Evolutionary conservation across 169 alveolate genomes (phyloP), one percentile per base, ranked within the genome.

Genomic region (Plasmodium knowlesi): DNA sequence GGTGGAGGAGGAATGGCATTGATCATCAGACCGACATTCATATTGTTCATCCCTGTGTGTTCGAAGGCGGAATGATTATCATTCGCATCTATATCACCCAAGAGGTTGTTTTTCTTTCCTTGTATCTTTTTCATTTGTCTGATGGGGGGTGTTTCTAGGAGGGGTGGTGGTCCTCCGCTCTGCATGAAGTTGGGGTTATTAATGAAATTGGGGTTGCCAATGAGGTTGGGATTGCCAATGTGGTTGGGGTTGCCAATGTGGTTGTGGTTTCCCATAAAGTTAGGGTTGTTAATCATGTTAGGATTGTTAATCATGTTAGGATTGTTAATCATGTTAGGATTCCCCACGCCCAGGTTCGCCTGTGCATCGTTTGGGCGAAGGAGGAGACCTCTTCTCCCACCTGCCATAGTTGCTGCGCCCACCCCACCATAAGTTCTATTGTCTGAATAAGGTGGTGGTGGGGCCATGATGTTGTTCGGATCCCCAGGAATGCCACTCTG

Each of bases 401-500:
- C 16, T 3, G 34, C 37, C 43, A 82, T 41, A 19, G 57, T 25
- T 16, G 71, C 70, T 19, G 28, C 37, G 22, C 32, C 71, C 50
- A 41, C 6, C 10, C 50, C 50, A 43, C 46, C 46, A 43, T 32
- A 88, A 30, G 82, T 19, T 53, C 84, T 76, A 54, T n/a, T 39
- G 71, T 88, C 94, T 28, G 76, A n/a, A 14, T 16, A 61, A 28
- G 94, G 94, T 12, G 94, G 94, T 1, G 94, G 94, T 10, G 94
- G 94, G 19, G 72, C 82, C n/a, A 25, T 22, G 1, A 32, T 22
- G 43, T 25, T 80, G 19, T 22, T 61, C 8, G 89, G 12, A 34
- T 89, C 94, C 19, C 50, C 83, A n/a, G 57, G 41, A 8, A 12
- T 30, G 54, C 19, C 43, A 61, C 53, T 28, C 30, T n/a, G 71